Conservation (phyloP, 2,329 filamentous ascomycete genomes). For the Ophiostoma sp. region DNA sequence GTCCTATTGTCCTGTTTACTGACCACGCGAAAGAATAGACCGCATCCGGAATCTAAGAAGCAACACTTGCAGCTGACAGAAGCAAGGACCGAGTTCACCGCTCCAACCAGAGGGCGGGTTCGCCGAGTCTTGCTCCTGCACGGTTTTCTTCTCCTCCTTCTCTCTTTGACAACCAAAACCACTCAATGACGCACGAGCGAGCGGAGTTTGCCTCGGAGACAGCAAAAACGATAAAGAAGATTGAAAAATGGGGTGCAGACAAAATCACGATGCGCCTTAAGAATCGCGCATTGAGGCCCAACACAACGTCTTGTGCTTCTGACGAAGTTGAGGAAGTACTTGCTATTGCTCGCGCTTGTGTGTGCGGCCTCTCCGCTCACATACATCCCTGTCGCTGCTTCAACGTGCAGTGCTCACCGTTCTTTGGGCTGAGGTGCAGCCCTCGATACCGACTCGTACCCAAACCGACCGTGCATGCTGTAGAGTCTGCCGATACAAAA, state of each 20-base stretch:
- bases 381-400: not conserved
- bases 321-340: too few relatives aligned
- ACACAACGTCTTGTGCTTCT: not conserved
- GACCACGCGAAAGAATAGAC: not conserved
- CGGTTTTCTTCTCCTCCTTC: not conserved
- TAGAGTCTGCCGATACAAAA: not conserved
- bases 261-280: not conserved
- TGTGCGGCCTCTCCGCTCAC: not conserved
- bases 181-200: not conserved
- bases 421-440: slow-evolving; percentile 28
- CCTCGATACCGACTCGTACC: slow-evolving; percentile 5
- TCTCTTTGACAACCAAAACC: not conserved
- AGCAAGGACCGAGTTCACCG: not conserved
- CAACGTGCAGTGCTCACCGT: slow-evolving; percentile 16
- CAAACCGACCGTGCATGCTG: slow-evolving; percentile 9
- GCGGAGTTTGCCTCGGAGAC: not conserved
- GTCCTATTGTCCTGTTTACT: not conserved
- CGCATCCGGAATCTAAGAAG: not conserved
- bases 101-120: not conserved
- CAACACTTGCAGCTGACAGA: not conserved
- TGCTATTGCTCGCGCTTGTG: not conserved
- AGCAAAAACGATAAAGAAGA: not conserved
- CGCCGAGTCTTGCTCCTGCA: not conserved
- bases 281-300: slow-evolving; percentile 17
- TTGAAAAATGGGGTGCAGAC: not conserved